Evolutionary conservation across 2,329 filamentous ascomycete species (phyloP), one percentile per base, ranked within the genome.

Genomic region (Diaporthe citriasiana): DNA sequence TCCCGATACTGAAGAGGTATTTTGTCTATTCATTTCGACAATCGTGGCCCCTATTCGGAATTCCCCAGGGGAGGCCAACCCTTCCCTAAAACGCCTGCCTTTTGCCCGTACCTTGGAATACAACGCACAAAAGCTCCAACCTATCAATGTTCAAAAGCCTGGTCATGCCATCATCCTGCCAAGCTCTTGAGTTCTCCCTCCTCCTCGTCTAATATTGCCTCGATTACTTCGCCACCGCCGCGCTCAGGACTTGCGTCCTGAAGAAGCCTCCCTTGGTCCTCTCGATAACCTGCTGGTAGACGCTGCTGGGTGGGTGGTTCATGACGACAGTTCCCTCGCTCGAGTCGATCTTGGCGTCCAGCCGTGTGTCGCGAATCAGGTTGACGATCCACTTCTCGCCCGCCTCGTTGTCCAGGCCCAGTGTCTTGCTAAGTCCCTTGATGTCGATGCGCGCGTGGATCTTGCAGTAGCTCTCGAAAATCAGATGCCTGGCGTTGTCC

Each of bases 351-450:
- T 99, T 99, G 81, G 97, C 97, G 82, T 99, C 97, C 77, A 99
- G 94, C 76, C 95, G 91, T 33, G 97, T 99, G 86, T 99, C 97
- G 77, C 97, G 93, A 86, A 99, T 99, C 77, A 99, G 90, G 88
- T 99, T 99, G 80, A 99, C 97, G 81, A 99, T 99, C 97, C 97
- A 99, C 89, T 99, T 99, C 91, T 99, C 97, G 80, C 97, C 97
- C 82, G 98, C 97, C 82, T 97, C 95, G 80, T 95, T 93, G 82
- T 93, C 95, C 77, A 99, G 89, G 78, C 96, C 97, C 75, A 99
- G 92, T 83, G 97, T 94, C 77, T 92, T 93, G 77, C 95, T 98
- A 74, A 99, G 91, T 80, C 98, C 97, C 90, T 95, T 95, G 84
- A 99, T 98, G 84, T 98, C 96, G 83, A 99, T 99, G 80, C 96